Evolutionary conservation across 306 rosid genomes (phyloP), one percentile per base, ranked within the genome.

Genomic region (Fragaria iinumae): DNA sequence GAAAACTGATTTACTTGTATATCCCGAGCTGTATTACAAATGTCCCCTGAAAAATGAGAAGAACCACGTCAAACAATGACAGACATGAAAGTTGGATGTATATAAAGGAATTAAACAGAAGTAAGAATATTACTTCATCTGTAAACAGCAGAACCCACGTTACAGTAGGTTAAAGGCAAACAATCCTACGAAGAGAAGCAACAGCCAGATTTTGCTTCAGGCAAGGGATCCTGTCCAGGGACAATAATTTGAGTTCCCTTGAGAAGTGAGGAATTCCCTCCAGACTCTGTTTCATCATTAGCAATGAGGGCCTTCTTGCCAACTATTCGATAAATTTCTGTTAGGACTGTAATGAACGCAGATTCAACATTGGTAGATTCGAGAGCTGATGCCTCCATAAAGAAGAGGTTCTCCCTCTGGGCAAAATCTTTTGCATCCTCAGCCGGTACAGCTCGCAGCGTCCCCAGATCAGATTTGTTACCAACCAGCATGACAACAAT

Each of bases 341-440:
- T 90, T 34, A 95, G 89, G 83, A 92, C 87, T 18, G 88, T 86
- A 4, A 88, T 68, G 83, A 95, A 95, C 45, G 99, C 95, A 16
- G 91, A 63, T 81, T 90, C 97, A 56, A 95, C 97, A 77, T 95
- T 95, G 27, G 79, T 95, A 52, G 92, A 82, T 86, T 92, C 96
- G 8, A 95, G 97, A 0, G 99, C 99, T 1, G 99, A 95, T 53
- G 99, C 88, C 86, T 95, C 99, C 76, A 89, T 80, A 81, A 95
- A 95, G 87, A 87, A 95, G 17, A 95, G 96, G 80, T 73, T 88
- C 84, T 88, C 90, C 77, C 79, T 85, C 80, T 90, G 83, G 5
- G 99, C 96, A 34, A 90, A 85, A 75, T 92, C 97, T 80, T 87
- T 83, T 1, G 97, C 99, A 6, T 70, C 92, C 77, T 92, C 97